Evolutionary conservation across 345 rosid genomes (phyloP).

Genomic region (Eucalyptus viminalis): DNA sequence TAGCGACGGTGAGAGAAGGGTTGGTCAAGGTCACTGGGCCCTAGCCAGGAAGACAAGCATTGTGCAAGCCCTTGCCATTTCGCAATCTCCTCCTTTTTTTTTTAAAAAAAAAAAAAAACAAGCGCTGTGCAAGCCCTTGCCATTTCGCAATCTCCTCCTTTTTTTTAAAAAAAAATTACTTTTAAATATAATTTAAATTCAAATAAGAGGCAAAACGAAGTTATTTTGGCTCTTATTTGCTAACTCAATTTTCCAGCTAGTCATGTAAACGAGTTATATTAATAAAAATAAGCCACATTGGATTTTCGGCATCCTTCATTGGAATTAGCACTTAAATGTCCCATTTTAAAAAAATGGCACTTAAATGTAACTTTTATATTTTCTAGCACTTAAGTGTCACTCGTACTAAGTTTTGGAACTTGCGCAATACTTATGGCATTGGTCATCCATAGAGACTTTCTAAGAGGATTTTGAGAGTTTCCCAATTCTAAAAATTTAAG

Average conservation of each 20-base stretch:
- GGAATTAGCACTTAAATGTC: no score
- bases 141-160: no score
- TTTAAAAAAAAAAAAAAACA: no score
- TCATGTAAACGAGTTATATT: fast-evolving
- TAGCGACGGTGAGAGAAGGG: fast-evolving
- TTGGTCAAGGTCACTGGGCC: fast-evolving
- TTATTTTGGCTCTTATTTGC: no score
- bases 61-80: no score
- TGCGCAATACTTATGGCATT: fast-evolving
- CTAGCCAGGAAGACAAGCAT: fast-evolving
- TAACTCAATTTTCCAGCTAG: fast-evolving
- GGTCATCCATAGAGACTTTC: background rate
- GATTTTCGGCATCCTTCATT: fast-evolving
- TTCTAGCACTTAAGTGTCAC: fast-evolving
- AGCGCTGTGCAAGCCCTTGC: fast-evolving
- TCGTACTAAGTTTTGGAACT: fast-evolving
- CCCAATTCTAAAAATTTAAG: background rate
- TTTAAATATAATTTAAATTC: no score
- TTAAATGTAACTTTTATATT: no score
- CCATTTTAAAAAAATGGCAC: no score
- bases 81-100: no score
- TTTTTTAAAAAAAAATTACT: no score
- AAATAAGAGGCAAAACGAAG: no score
- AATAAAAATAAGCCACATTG: fast-evolving
- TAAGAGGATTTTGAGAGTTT: background rate